Conservation (phyloP, 2,329 filamentous ascomycete species). For the Polytolypa hystricis region DNA sequence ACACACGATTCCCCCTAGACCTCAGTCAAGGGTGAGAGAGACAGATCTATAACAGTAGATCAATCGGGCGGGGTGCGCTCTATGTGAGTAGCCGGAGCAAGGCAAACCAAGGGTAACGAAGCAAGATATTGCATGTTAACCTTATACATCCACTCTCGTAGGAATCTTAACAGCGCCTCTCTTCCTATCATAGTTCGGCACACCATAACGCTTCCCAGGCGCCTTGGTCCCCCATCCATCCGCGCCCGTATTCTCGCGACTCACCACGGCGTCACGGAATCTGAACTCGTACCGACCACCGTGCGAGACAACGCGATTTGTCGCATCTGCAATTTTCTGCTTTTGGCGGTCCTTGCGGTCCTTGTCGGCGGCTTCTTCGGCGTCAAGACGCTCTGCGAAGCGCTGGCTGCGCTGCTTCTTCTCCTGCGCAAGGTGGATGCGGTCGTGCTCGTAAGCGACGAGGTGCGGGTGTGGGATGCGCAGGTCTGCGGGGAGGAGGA, state of each 20-base stretch:
- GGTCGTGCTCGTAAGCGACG: constrained; percentile 38
- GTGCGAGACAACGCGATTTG: constrained; percentile 34
- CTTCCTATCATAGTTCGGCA: constrained; percentile 52
- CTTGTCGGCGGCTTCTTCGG: constrained; percentile 28
- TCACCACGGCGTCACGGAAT: constrained; percentile 44
- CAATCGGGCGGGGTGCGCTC: no score
- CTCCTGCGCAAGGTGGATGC: constrained; percentile 25
- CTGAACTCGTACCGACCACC: constrained; percentile 49
- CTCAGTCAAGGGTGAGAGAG: no score
- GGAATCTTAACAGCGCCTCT: constrained; percentile 54
- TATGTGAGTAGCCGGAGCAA: no score
- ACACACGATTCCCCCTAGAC: no score
- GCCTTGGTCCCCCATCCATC: constrained; percentile 44
- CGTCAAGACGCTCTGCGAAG: constrained; percentile 34
- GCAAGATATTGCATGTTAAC: no score
- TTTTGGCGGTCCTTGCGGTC: constrained; percentile 29
- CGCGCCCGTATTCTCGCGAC: constrained; percentile 42
- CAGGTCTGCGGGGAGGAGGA: constrained; percentile 50
- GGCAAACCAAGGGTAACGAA: no score
- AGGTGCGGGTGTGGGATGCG: constrained; percentile 55
- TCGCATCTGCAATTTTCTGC: constrained; percentile 34
- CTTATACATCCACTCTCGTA: constrained; percentile 43
- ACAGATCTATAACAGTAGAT: no score
- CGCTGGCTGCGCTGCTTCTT: constrained; percentile 23
- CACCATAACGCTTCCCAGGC: constrained; percentile 50